phyloP scores from a whole-genome alignment of 2,329 filamentous ascomycete genomes.

The Hymenoscyphus scutula region DNA sequence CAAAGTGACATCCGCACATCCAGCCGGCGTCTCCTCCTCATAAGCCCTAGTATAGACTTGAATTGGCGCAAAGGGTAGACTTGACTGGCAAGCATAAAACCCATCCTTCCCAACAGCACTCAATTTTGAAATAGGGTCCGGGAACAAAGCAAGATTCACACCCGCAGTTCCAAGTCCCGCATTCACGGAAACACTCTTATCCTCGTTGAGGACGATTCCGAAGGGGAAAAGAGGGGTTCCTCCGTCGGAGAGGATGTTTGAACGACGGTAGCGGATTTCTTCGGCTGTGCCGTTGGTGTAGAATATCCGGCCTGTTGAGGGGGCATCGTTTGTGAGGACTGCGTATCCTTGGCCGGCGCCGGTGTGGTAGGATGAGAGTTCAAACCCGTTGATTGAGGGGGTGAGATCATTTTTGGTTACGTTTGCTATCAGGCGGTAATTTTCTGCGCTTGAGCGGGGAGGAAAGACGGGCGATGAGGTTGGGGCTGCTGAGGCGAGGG shows the following conservation, averaged over 20 bases:
- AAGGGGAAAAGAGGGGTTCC: constrained; percentile 41
- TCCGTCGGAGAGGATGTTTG: constrained; percentile 42
- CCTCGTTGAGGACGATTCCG: constrained; percentile 38
- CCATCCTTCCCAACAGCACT: constrained; percentile 34
- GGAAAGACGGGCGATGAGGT: constrained; percentile 19
- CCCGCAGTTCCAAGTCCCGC: constrained; percentile 40
- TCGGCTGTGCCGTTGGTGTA: constrained; percentile 49
- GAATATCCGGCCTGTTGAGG: constrained; percentile 39
- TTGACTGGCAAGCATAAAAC: constrained; percentile 45
- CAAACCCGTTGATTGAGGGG: constrained; percentile 42
- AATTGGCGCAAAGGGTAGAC: constrained; percentile 42
- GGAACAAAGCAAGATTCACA: constrained; percentile 38
- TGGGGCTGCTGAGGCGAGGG: constrained; percentile 20
- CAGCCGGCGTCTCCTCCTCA: constrained; percentile 36
- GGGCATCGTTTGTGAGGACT: constrained; percentile 34
- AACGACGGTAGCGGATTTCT: constrained; percentile 35
- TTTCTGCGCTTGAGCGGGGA: constrained; percentile 13
- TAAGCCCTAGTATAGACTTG: constrained; percentile 43
- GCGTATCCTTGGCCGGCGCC: constrained; percentile 44
- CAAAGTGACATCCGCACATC: constrained; percentile 42
- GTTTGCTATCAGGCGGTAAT: constrained; percentile 46
- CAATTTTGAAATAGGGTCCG: constrained; percentile 37
- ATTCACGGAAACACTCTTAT: constrained; percentile 38
- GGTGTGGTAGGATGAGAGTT: constrained; percentile 43
- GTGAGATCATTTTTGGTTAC: constrained; percentile 44